phyloP scores from a whole-genome alignment of 2,329 filamentous ascomycete species.

The Venturiaceae sp. region DNA sequence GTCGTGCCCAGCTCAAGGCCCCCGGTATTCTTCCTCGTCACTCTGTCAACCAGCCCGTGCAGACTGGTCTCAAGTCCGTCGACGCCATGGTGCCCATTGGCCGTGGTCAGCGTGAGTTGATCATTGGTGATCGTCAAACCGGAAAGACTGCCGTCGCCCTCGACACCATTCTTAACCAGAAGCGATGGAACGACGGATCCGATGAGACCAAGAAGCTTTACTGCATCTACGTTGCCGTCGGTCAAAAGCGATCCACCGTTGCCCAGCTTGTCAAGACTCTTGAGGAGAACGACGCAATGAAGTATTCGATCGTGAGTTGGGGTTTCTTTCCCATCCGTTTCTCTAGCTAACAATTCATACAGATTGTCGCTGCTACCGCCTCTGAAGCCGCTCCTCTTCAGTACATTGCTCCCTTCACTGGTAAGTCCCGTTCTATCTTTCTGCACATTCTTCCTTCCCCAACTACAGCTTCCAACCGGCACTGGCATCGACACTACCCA shows the following conservation, averaged over 20 bases:
- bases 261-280: slow-evolving; percentile 99
- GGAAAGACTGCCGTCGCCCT: slow-evolving; percentile 99
- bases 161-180: slow-evolving; percentile 98
- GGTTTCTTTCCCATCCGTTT: background rate
- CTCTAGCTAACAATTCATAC: background rate
- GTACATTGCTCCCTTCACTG: slow-evolving; percentile 90
- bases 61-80: slow-evolving; percentile 98
- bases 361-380: slow-evolving; percentile 90
- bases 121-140: slow-evolving; percentile 99
- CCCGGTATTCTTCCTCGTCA: slow-evolving; percentile 94
- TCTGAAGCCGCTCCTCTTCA: slow-evolving; percentile 86
- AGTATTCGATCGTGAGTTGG: no score
- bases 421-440: slow-evolving; percentile 30
- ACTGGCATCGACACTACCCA: no score
- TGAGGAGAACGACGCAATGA: slow-evolving; percentile 99
- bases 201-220: slow-evolving; percentile 99
- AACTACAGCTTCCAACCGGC: background rate
- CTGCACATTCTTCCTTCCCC: background rate
- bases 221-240: slow-evolving; percentile 98
- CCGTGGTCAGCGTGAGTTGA: slow-evolving; percentile 99
- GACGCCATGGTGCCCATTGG: slow-evolving; percentile 99
- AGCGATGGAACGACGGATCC: slow-evolving; percentile 81
- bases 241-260: slow-evolving; percentile 98
- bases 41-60: slow-evolving; percentile 97
- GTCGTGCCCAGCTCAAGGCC: slow-evolving; percentile 98